Conservation (phyloP, 2,329 filamentous ascomycete species). For the Fusarium sterilihyphosum region DNA sequence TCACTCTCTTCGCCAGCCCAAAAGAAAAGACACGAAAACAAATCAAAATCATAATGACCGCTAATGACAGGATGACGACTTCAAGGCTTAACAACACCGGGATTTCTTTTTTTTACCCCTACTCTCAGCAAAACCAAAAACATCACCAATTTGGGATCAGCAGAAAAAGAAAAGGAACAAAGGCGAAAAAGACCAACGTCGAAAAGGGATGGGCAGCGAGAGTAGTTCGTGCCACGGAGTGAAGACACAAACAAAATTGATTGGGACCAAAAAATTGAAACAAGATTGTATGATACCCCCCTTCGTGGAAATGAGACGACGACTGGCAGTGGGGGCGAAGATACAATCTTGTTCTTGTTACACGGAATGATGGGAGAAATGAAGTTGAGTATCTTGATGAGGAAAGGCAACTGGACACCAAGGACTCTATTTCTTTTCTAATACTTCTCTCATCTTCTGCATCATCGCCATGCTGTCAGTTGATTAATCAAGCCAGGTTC, state of each 20-base stretch:
- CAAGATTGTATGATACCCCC: conserved; percentile 34
- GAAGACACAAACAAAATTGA: background rate
- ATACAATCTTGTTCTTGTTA: conserved; percentile 4
- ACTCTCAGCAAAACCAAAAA: conserved; percentile 18
- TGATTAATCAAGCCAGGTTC: conserved; percentile 32
- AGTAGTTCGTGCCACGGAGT: conserved; percentile 33
- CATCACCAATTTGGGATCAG: conserved; percentile 10
- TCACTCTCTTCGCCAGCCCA: background rate
- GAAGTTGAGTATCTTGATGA: background rate
- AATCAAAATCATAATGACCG: conserved; percentile 24
- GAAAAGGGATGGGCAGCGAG: conserved; percentile 29
- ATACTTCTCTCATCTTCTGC: conserved; percentile 18
- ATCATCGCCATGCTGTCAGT: conserved; percentile 25
- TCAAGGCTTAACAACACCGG: conserved; percentile 16
- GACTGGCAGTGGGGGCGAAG: conserved; percentile 23
- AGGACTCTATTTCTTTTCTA: conserved; percentile 6
- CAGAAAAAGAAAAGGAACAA: conserved; percentile 3
- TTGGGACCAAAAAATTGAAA: conserved; percentile 16
- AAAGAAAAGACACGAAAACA: conserved; percentile 10
- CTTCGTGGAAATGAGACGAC: conserved; percentile 29
- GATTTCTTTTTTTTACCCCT: background rate
- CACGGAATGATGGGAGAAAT: conserved; percentile 4
- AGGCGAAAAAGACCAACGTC: conserved; percentile 25
- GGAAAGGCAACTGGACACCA: conserved; percentile 9
- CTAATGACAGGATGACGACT: conserved; percentile 37